These are phyloP conservation scores for Nigrospora oryzae DNA, from an alignment of 2,329 filamentous ascomycete genomes.

Conservation along the genomic window DNA sequence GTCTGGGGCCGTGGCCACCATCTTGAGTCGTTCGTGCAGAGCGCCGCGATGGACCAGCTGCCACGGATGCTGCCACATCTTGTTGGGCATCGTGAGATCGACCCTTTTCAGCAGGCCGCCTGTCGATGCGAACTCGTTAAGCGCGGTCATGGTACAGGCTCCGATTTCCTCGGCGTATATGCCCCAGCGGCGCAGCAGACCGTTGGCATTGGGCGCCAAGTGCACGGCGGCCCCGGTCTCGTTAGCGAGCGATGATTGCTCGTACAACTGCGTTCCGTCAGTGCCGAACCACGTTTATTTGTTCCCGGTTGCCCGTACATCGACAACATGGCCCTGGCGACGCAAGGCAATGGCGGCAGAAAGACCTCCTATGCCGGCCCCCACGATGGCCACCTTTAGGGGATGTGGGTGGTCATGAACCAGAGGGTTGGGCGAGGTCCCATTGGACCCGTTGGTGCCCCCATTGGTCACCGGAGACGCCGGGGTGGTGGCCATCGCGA, in stretches of 20 bases:
- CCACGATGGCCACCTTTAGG: slow-evolving; percentile 19
- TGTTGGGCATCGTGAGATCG: slow-evolving; percentile 26
- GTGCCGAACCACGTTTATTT: neutral
- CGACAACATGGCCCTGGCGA: slow-evolving; percentile 39
- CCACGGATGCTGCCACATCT: slow-evolving; percentile 43
- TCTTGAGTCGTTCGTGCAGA: slow-evolving; percentile 43
- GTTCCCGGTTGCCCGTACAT: slow-evolving; percentile 11
- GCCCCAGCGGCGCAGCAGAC: slow-evolving; percentile 36
- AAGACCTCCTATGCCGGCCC: slow-evolving; percentile 43
- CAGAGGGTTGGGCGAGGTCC: slow-evolving; percentile 5
- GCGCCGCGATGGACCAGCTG: slow-evolving; percentile 43
- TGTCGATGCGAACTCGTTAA: slow-evolving; percentile 10
- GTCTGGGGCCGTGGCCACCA: slow-evolving; percentile 27
- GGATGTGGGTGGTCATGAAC: slow-evolving; percentile 7
- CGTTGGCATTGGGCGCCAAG: slow-evolving; percentile 52
- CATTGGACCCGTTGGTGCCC: slow-evolving; percentile 3
- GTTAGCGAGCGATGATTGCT: slow-evolving; percentile 45
- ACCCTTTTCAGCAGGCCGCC: slow-evolving; percentile 14
- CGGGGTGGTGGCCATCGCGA: slow-evolving; percentile 2
- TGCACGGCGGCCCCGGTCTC: slow-evolving; percentile 56
- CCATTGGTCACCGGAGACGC: slow-evolving; percentile 2
- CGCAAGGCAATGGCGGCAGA: slow-evolving; percentile 43
- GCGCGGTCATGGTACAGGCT: slow-evolving; percentile 17
- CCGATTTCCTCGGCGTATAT: slow-evolving; percentile 28
- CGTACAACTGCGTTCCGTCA: slow-evolving; percentile 34